Evolutionary conservation across 805 yeast genomes (phyloP), one percentile per base, ranked within the genome.

Genomic region (Candida silvicultrix): DNA sequence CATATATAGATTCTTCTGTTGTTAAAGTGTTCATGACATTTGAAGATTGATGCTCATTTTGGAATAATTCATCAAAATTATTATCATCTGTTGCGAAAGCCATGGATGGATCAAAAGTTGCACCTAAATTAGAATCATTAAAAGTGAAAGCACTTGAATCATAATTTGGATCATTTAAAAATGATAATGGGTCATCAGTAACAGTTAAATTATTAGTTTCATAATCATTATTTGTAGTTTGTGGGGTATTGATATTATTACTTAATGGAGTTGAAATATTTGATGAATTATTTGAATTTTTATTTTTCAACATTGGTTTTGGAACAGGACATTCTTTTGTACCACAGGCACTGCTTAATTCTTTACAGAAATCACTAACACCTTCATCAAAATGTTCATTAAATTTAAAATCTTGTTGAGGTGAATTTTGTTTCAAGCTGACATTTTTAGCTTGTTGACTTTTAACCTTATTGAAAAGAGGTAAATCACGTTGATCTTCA

Each of bases 301-400:
- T 63, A 23, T 5, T 6, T 9, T 23, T 23, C 9, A 9, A 23
- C 9, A 5, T 23, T 23, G 25, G 25, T 6, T 23, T 23, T 3
- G 96, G 95, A 4, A 82, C 61, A 4, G 94, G 96, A 51, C 77
- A 66, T 15, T 73, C 73, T 55, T 72, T 81, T 7, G 83, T 81
- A 16, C 97, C 97, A 65, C 97, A 90, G 1, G 89, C 97, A 62
- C 80, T 75, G 50, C 78, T 77, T 59, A 92, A 73, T 55, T 81
- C 78, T 22, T 77, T 76, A 60, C 98, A 92, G 61, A 92, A 92
- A 25, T 78, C 79, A 48, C 77, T 75, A 45, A 83, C 81, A 53
- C 83, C 81, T 59, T 86, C 92, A 57, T 81, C 85, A 60, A 80
- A 85, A 46, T 72, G 65, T 15, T 68, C 66, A 38, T 63, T 60